Evolutionary conservation across 1,139 yeast genomes (phyloP).

Genomic region (Protomyces pachydermus): DNA sequence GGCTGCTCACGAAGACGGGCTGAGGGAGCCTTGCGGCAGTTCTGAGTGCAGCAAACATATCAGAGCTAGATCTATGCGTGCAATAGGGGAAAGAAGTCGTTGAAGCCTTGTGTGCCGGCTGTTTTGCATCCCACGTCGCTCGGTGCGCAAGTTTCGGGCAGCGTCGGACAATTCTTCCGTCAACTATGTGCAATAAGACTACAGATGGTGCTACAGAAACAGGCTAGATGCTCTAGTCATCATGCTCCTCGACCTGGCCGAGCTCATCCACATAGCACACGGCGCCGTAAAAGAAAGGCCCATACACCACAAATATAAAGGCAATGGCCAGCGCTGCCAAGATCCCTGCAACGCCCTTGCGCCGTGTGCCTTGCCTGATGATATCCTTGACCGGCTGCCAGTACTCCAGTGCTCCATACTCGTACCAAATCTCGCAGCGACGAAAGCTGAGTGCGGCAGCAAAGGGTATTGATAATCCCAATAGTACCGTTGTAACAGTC

Average conservation of each 20-base stretch:
- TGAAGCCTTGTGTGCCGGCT: background rate
- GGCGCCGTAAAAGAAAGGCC: constrained; percentile 18
- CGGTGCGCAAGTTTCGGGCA: background rate
- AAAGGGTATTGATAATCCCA: background rate
- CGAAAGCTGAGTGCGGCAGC: constrained; percentile 16
- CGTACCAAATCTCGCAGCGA: constrained; percentile 20
- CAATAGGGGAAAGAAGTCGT: background rate
- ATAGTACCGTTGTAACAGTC: background rate
- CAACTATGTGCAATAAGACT: too few species aligned
- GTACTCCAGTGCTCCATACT: constrained; percentile 26
- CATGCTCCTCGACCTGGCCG: constrained; percentile 7
- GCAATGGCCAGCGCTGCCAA: constrained; percentile 1
- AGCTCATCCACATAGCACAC: constrained; percentile 22
- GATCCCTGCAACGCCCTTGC: constrained; percentile 9
- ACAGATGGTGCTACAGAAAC: too few species aligned
- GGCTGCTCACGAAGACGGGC: background rate
- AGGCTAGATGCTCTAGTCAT: background rate
- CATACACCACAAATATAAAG: constrained; percentile 9
- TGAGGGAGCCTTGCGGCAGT: background rate
- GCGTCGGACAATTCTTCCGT: too few species aligned
- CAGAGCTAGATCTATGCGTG: background rate
- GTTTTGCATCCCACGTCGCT: background rate
- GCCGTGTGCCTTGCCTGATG: constrained; percentile 10
- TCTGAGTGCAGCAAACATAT: background rate
- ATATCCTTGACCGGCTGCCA: constrained; percentile 25